Evolutionary conservation across 2,329 filamentous ascomycete species (phyloP), one percentile per base, ranked within the genome.

Genomic region (Talaromyces verruculosus): DNA sequence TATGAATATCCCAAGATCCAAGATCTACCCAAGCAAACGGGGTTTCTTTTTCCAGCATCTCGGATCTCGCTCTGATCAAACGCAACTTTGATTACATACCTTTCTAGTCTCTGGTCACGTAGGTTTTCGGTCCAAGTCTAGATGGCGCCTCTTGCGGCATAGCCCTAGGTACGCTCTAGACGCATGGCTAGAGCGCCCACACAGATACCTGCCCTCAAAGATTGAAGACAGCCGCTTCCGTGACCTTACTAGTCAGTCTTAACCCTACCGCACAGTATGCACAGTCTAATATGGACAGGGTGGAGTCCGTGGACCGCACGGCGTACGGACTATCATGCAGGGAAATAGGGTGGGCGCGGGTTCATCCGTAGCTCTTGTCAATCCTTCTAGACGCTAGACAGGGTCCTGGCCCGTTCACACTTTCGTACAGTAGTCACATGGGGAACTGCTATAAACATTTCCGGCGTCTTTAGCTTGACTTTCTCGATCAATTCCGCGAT

Each of bases 321-420:
- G 57, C 39, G n/a, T n/a, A 60, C 39, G 39, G 39, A 41, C n/a
- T 60, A 43, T 45, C 57, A 60, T 60, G 57, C 57, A 60, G 57
- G 57, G 57, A n/a, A 43, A 41, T 33, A 37, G 57, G 39, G 37
- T 45, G 22, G 15, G 8, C 17, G 35, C 55, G 55, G 55, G 30
- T 22, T 43, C 33, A 43, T n/a, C 57, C 57, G 57, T 35, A 25
- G 11, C 57, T 59, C 35, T 22, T 59, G 35, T 43, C 15, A 60
- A 60, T 30, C 57, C 57, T 60, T 60, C 57, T 58, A 58, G 39
- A 37, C 51, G 22, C 57, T 60, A 60, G 37, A 45, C 19, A 64
- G 51, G 41, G 51, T 63, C 61, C 35, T 41, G 37, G 39, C 28
- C 35, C 61, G 5, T 30, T 49, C 39, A 37, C 28, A n/a, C 25